Evolutionary conservation across 805 yeast species (phyloP).

Genomic region (Clavispora phyllophila): DNA sequence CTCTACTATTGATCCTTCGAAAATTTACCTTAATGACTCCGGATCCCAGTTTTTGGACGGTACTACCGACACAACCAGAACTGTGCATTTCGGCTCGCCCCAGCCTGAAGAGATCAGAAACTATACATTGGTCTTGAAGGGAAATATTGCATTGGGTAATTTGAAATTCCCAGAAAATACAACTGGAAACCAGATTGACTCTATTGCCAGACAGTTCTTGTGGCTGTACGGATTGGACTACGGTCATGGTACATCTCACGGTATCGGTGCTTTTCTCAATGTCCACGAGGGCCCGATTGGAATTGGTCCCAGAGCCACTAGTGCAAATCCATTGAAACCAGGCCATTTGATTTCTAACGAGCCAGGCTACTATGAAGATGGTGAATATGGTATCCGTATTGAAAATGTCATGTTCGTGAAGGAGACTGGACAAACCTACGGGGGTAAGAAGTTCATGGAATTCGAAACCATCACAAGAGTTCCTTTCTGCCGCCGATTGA

Average conservation of each 20-base stretch:
- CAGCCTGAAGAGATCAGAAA: slow-evolving; percentile 40
- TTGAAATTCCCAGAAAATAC: slow-evolving; percentile 52
- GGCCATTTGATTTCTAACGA: slow-evolving; percentile 58
- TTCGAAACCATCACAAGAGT: slow-evolving; percentile 83
- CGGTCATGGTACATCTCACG: slow-evolving; percentile 63
- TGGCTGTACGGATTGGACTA: slow-evolving; percentile 57
- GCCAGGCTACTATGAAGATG: slow-evolving; percentile 60
- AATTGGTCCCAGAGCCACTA: slow-evolving; percentile 51
- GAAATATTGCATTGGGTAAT: slow-evolving; percentile 46
- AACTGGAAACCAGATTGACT: slow-evolving; percentile 50
- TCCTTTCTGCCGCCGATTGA: slow-evolving; percentile 77
- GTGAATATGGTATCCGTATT: slow-evolving; percentile 55
- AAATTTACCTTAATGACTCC: slow-evolving; percentile 52
- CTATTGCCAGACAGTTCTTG: slow-evolving; percentile 53
- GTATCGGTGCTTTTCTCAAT: slow-evolving; percentile 55
- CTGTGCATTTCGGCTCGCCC: slow-evolving; percentile 50
- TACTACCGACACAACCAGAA: slow-evolving; percentile 61
- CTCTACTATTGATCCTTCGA: slow-evolving; percentile 46
- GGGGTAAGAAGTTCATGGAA: slow-evolving; percentile 53
- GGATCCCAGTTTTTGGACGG: slow-evolving; percentile 62
- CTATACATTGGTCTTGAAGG: slow-evolving; percentile 56
- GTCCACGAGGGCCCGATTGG: slow-evolving; percentile 65
- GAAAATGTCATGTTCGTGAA: slow-evolving; percentile 46
- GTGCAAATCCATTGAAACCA: slow-evolving; percentile 41
- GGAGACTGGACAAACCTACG: slow-evolving; percentile 38